phyloP scores from a whole-genome alignment of 768 basidiomycete species.

The Podaxis sp. region DNA sequence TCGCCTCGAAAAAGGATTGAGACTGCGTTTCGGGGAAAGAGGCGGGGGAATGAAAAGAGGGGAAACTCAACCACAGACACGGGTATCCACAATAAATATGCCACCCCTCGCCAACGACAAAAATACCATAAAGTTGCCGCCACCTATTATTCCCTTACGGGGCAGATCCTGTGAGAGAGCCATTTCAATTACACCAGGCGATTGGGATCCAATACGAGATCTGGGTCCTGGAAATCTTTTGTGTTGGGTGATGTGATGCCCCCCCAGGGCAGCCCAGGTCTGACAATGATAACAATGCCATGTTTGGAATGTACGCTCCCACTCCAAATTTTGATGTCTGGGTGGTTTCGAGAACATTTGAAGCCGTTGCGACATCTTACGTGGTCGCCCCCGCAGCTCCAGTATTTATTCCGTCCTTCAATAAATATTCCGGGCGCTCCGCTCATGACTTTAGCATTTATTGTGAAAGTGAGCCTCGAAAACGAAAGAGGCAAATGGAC shows the following conservation, averaged over 20 bases:
- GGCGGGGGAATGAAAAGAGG: neutral
- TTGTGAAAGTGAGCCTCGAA: neutral
- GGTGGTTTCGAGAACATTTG: neutral
- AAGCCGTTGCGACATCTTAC: neutral
- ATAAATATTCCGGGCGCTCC: too few relatives aligned
- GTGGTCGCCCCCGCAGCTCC: neutral
- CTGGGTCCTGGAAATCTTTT: neutral
- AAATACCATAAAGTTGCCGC: neutral
- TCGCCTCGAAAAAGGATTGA: neutral
- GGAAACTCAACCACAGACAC: neutral
- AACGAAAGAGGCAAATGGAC: too few relatives aligned
- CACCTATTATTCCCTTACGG: neutral
- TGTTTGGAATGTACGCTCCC: neutral
- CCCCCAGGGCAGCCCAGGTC: neutral
- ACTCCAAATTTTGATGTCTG: slow-evolving; percentile 12
- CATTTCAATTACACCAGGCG: too few relatives aligned
- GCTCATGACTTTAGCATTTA: neutral
- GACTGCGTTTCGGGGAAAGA: neutral
- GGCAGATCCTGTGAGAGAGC: neutral
- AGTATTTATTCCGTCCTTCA: neutral
- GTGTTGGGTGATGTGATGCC: neutral
- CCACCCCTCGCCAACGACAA: neutral
- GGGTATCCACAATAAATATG: slow-evolving; percentile 11
- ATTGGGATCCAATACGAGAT: neutral
- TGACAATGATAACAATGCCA: neutral